Base-by-base conservation (phyloP, 2,329 filamentous ascomycete genomes). In the Beauveria sp. region DNA sequence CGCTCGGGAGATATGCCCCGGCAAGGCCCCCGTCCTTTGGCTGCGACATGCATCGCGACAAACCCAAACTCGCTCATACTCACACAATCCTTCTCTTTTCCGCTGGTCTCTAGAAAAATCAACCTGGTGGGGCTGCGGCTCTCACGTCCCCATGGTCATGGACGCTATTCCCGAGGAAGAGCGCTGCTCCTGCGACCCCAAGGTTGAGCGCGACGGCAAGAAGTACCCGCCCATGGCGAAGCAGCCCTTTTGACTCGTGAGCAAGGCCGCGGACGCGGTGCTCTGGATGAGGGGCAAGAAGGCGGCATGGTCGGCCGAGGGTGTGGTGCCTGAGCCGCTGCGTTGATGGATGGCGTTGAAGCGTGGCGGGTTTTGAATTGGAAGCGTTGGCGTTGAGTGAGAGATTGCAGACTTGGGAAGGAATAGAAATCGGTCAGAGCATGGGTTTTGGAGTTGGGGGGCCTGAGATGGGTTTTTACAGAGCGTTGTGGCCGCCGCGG, bases 91-190 rank as follows among this genome's bases (percentile, higher is more conserved):
- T 31, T 9, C 10, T 20, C 2, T 22, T 2, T 22, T n/a, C 31
- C 38, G 1, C 28, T n/a, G 10, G 18, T 22, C 22, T 56, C 60
- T 62, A 85, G 85, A 79, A 64, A 87, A 87, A 70, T 73, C 75
- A 46, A 81, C 83, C 61, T 89, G 87, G 87, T 83, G 78, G 75
- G 87, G 86, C 64, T 89, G 87, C 72, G 86, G 86, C 65, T 77
- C 67, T 64, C 84, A 89, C 74, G 76, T 88, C 66, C 75, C 83
- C 14, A 72, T 72, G 18, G 86, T 90, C 67, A 83, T 91, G 77
- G 83, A 87, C 71, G 68, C 72, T 28, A 72, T 90, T 49, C 79
- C 85, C 5, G 74, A 78, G 42, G 73, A 77, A 6, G 78, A 89
- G 46, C 83, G 87, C 74, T 91, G 88, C 77, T 77, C 76, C 26